Percentiles rank a stretch among this genome's conserved stretches.
These are phyloP conservation scores for Aspergillus incahuasiensis DNA, from an alignment of 495 filamentous ascomycete species.

Conservation along the genomic window DNA sequence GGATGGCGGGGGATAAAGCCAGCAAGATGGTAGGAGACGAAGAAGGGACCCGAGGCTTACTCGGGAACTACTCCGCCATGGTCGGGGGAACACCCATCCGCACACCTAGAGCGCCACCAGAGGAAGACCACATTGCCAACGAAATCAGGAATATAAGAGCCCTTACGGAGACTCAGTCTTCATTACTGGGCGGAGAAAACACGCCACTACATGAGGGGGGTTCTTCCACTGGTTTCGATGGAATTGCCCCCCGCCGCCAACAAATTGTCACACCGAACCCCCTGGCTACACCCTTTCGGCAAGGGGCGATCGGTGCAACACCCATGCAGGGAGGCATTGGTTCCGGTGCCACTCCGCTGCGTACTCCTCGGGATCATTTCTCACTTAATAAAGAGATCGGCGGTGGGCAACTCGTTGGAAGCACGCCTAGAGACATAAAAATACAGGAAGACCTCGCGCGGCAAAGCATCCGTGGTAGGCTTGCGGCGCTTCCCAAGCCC, in stretches of 20 bases:
- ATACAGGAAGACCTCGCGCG: conserved; percentile 66
- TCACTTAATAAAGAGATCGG: conserved; percentile 67
- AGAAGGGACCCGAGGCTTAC: conserved; percentile 80
- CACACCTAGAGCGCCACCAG: conserved; percentile 82
- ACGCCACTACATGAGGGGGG: conserved; percentile 77
- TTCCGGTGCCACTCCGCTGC: conserved; percentile 79
- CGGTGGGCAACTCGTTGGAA: conserved; percentile 60
- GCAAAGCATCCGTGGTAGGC: conserved; percentile 60
- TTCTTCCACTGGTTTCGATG: conserved; percentile 84
- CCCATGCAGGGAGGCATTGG: conserved; percentile 54
- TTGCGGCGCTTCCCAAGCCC: conserved; percentile 84
- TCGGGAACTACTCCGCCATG: conserved; percentile 78
- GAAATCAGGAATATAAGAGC: conserved; percentile 94
- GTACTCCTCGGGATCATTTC: conserved; percentile 87
- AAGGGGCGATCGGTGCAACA: conserved; percentile 64
- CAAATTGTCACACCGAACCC: conserved; percentile 88
- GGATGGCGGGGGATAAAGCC: conserved; percentile 88
- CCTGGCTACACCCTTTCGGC: conserved; percentile 83
- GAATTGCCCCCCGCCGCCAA: conserved; percentile 74
- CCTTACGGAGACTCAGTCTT: conserved; percentile 92
- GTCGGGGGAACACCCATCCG: conserved; percentile 83
- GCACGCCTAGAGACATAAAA: conserved; percentile 73
- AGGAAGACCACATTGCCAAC: conserved; percentile 93
- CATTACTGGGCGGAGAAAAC: conserved; percentile 89
- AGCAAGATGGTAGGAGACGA: conserved; percentile 67